Evolutionary conservation across 768 basidiomycete species (phyloP).

Genomic region (Lyophyllum semitale): DNA sequence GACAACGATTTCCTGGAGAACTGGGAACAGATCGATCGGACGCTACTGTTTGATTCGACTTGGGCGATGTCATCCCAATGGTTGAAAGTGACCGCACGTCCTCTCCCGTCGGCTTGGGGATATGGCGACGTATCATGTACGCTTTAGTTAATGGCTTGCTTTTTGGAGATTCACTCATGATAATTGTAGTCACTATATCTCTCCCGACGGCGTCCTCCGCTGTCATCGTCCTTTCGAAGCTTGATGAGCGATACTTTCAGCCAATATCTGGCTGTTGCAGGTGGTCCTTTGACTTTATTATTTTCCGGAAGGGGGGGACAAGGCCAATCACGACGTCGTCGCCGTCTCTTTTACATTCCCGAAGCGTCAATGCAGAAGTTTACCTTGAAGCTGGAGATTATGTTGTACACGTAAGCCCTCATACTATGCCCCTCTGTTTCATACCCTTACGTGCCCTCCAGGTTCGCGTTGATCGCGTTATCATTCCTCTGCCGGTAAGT

Average conservation of each 20-base stretch:
- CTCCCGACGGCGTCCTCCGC: constrained; percentile 28
- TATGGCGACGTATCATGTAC: constrained; percentile 45
- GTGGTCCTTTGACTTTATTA: constrained; percentile 37
- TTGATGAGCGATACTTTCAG: constrained; percentile 35
- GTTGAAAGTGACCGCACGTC: constrained; percentile 33
- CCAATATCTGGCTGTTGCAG: constrained; percentile 22
- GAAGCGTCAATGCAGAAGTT: constrained; percentile 30
- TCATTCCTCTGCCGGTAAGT: neutral
- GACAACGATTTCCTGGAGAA: constrained; percentile 39
- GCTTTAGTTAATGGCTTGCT: neutral
- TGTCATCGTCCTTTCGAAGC: constrained; percentile 39
- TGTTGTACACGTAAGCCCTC: constrained; percentile 26
- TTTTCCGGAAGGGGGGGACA: constrained; percentile 35
- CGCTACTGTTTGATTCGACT: constrained; percentile 36
- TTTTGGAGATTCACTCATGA: neutral
- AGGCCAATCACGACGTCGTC: constrained; percentile 22
- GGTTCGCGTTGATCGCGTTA: constrained; percentile 18
- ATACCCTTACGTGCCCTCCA: neutral
- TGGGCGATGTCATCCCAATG: constrained; percentile 45
- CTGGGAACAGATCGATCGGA: constrained; percentile 41
- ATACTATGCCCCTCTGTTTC: neutral
- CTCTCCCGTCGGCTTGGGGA: constrained; percentile 33
- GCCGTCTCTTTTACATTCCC: constrained; percentile 12
- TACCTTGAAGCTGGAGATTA: constrained; percentile 28
- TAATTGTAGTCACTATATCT: constrained; percentile 34